Percentiles rank a stretch among this genome's conserved stretches.
Conservation (phyloP, 352 stramenopile genomes). For the Pythium insidiosum region DNA sequence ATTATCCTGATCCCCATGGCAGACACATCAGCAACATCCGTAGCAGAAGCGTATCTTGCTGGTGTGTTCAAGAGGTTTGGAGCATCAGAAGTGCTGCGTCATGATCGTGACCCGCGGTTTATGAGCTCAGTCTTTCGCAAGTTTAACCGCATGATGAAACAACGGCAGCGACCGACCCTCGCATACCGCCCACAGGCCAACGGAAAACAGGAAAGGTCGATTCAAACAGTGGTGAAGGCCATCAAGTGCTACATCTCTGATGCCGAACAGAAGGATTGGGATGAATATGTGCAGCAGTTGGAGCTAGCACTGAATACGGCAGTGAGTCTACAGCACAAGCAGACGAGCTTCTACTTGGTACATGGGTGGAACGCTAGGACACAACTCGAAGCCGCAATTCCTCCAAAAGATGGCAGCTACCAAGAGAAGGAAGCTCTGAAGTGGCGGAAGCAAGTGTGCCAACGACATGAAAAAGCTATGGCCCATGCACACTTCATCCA, state of each 20-base stretch:
- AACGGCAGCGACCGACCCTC: slow-evolving; percentile 6
- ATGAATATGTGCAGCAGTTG: slow-evolving; percentile 14
- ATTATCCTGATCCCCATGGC: too few species aligned
- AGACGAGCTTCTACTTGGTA: background rate
- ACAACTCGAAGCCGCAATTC: background rate
- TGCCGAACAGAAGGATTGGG: slow-evolving; percentile 11
- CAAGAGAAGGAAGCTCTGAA: background rate
- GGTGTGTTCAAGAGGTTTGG: slow-evolving; percentile 10
- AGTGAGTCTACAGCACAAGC: background rate
- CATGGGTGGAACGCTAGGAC: slow-evolving; percentile 1
- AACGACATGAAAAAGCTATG: background rate
- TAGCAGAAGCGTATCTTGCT: too few species aligned
- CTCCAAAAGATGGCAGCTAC: background rate
- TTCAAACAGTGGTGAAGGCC: slow-evolving; percentile 8
- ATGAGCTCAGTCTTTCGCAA: slow-evolving; percentile 15
- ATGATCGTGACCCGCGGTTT: slow-evolving; percentile 17
- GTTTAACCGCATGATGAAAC: slow-evolving; percentile 8
- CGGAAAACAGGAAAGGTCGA: slow-evolving; percentile 8
- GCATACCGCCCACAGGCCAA: slow-evolving; percentile 16
- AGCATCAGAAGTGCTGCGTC: slow-evolving; percentile 9
- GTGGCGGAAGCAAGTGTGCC: background rate
- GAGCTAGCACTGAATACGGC: slow-evolving; percentile 11
- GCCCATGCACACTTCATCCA: background rate
- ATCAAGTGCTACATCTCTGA: slow-evolving; percentile 15
- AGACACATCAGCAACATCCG: too few species aligned